Evolutionary conservation across 768 basidiomycete genomes (phyloP), one percentile per base, ranked within the genome.

Genomic region (Kwoniella dendrophila): DNA sequence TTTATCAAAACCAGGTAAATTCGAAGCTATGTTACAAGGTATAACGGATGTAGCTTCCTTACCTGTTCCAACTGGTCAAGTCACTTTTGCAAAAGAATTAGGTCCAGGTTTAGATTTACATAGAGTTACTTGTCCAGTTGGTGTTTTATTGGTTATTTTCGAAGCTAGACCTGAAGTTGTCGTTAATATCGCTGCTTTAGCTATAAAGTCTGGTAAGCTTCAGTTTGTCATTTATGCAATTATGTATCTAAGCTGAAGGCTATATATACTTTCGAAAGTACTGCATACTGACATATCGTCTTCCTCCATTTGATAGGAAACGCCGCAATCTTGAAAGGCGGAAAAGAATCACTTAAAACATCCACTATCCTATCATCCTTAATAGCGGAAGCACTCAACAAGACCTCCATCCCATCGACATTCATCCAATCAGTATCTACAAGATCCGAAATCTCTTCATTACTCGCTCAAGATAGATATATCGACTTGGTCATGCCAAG

Each of bases 91-190:
- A 0, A 86, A 86, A n/a, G 85, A 90, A 71, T 82, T 99, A 34
- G 93, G 93, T 73, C 89, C 92, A 59, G 84, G 82, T 0, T 83
- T 98, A 22, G 90, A 96, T 67, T 84, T 99, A 2, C 92, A 95
- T 80, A 87, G 92, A 30, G 89, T 98, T 0, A 90, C 95, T 0
- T 98, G 95, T 74, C 94, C 96, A 0, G 94, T 99, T 65, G 96
- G 96, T 22, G 93, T 96, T 0, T 82, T 99, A 12, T 83, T 99
- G 52, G 91, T 98, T 64, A 95, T 99, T 63, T 99, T 99, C 70
- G 96, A 98, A 79, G 90, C 95, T 2, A 85, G 95, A 29, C 96
- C 96, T 0, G 96, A 99, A 77, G 95, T 99, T 12, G 92, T 98
- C 26, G 90, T 97, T 40, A 98, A 98, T 77, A 97, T 99, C 66